Percentiles rank a stretch among this genome's conserved stretches.
phyloP scores from a whole-genome alignment of 495 filamentous ascomycete species.

The Glutinoglossum americanum region DNA sequence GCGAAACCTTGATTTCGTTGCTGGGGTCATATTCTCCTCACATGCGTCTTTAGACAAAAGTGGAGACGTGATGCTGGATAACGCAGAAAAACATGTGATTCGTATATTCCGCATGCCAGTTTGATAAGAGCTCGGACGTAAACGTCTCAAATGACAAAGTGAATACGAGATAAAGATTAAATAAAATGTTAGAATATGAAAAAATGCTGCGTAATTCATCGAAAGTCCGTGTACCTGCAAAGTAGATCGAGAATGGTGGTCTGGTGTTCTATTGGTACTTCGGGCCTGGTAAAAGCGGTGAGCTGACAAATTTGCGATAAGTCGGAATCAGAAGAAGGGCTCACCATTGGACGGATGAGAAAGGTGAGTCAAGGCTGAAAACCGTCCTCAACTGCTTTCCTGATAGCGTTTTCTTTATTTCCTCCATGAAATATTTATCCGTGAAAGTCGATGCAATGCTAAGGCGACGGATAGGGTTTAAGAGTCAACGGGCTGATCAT shows the following conservation, averaged over 20 bases:
- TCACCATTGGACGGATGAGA: constrained; percentile 14
- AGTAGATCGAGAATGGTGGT: constrained; percentile 32
- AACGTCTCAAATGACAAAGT: not conserved
- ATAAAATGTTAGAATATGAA: not conserved
- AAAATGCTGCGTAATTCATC: not conserved
- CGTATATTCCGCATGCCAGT: not conserved
- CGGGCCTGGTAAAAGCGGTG: constrained; percentile 21
- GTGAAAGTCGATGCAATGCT: not conserved
- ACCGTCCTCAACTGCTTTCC: constrained; percentile 11
- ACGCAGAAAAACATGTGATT: not conserved
- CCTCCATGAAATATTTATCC: not conserved
- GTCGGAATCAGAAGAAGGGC: not conserved
- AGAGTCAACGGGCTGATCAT: not conserved
- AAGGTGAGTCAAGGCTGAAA: constrained; percentile 18
- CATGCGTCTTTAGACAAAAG: not conserved
- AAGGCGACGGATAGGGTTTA: not conserved
- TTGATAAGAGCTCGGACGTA: not conserved
- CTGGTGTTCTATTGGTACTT: constrained; percentile 25
- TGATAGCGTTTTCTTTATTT: not conserved
- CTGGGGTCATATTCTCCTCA: too few species aligned
- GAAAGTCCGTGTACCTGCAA: constrained; percentile 22
- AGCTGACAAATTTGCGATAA: not conserved
- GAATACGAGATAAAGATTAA: not conserved
- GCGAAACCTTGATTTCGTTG: too few species aligned
- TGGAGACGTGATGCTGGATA: not conserved